These are phyloP conservation scores for Colletotrichum theobromicola DNA, from an alignment of 2,329 filamentous ascomycete species.

Conservation along the genomic window DNA sequence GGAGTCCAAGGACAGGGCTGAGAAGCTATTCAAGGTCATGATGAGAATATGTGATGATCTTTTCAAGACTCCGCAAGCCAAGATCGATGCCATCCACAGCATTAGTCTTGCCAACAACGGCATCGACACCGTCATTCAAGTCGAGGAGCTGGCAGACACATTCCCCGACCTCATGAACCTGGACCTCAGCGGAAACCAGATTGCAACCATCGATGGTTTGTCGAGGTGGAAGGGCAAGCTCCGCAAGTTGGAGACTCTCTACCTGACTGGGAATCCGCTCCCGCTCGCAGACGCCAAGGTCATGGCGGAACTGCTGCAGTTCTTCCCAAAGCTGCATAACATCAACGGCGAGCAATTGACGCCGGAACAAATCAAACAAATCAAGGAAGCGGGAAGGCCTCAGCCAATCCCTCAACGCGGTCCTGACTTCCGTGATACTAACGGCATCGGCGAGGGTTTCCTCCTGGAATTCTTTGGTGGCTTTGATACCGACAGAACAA, in stretches of 20 bases:
- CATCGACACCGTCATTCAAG: slow-evolving; percentile 72
- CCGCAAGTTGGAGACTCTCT: slow-evolving; percentile 77
- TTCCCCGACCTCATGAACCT: slow-evolving; percentile 89
- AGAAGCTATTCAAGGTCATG: slow-evolving; percentile 90
- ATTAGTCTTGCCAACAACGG: slow-evolving; percentile 84
- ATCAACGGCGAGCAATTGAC: slow-evolving; percentile 79
- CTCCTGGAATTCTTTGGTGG: slow-evolving; percentile 74
- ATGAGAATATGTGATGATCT: slow-evolving; percentile 84
- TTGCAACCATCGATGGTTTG: slow-evolving; percentile 71
- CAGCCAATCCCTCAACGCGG: slow-evolving; percentile 66
- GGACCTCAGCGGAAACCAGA: slow-evolving; percentile 84
- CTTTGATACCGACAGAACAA: slow-evolving; percentile 75
- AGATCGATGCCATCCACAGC: slow-evolving; percentile 79
- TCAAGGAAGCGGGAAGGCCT: slow-evolving; percentile 53
- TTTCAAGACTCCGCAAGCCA: slow-evolving; percentile 75
- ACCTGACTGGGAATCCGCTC: slow-evolving; percentile 80
- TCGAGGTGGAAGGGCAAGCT: slow-evolving; percentile 83
- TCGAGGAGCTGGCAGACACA: slow-evolving; percentile 77
- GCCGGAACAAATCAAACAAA: slow-evolving; percentile 68
- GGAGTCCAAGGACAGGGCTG: slow-evolving; percentile 69
- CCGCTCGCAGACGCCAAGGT: slow-evolving; percentile 64
- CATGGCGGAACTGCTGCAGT: slow-evolving; percentile 72
- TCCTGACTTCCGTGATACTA: slow-evolving; percentile 76
- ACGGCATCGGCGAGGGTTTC: slow-evolving; percentile 77
- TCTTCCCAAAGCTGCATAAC: slow-evolving; percentile 82